A percentile compares a stretch with the other conserved stretches of the same genome.
These are phyloP conservation scores for Mollisiaceae sp. DNA, from an alignment of 2,329 filamentous ascomycete species.

Conservation along the genomic window DNA sequence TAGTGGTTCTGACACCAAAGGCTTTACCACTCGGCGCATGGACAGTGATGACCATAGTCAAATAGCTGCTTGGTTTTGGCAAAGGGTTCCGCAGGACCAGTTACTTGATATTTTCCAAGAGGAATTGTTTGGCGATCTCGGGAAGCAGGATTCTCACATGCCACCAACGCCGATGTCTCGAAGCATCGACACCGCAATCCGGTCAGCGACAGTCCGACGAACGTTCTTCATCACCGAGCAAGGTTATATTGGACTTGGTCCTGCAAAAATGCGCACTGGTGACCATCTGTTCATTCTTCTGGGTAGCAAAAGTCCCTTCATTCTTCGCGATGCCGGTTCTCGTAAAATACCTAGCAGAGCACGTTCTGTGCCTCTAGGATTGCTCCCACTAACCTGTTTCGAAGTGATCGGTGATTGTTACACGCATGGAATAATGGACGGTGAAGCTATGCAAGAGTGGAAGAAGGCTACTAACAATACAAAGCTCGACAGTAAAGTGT, in stretches of 20 bases:
- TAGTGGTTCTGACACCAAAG: background rate
- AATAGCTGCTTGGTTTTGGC: background rate
- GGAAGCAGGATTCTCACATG: background rate
- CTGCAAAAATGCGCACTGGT: background rate
- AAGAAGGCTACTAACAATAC: background rate
- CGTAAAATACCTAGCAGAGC: background rate
- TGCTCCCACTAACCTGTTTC: background rate
- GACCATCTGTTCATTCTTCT: constrained; percentile 15
- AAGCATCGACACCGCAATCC: background rate
- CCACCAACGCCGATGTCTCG: background rate
- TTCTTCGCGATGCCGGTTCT: constrained; percentile 10
- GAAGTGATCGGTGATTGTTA: constrained; percentile 13
- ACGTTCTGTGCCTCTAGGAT: too few relatives aligned
- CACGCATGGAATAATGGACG: constrained; percentile 15
- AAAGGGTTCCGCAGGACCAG: background rate
- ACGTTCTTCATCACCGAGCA: constrained; percentile 22
- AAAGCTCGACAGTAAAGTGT: background rate
- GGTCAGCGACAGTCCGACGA: constrained; percentile 9
- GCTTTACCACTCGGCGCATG: background rate
- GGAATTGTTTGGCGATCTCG: background rate
- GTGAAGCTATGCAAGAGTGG: constrained; percentile 7
- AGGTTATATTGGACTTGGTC: constrained; percentile 21
- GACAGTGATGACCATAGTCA: background rate
- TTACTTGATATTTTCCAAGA: background rate
- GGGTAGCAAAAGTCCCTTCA: constrained; percentile 16